These are phyloP conservation scores for Diplogelasinospora grovesii DNA, from an alignment of 495 filamentous ascomycete genomes.

Conservation along the genomic window DNA sequence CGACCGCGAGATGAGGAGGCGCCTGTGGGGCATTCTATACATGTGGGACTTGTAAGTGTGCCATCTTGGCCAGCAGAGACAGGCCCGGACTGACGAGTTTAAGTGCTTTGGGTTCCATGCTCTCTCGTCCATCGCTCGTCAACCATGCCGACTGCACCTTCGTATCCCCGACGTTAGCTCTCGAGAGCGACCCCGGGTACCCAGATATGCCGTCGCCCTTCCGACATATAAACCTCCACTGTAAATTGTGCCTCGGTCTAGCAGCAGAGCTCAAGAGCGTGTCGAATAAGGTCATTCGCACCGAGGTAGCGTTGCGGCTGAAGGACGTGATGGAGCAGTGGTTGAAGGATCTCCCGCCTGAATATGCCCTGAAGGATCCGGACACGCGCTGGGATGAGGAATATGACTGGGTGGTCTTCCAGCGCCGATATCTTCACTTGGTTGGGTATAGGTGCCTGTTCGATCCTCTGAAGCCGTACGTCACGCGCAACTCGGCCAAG, in stretches of 20 bases:
- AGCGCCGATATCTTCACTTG: slow-evolving; percentile 44
- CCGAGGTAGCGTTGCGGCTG: slow-evolving; percentile 15
- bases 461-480: slow-evolving; percentile 36
- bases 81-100: slow-evolving; percentile 1
- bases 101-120: slow-evolving; percentile 34
- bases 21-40: slow-evolving; percentile 38
- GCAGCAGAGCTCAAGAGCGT: slow-evolving; percentile 10
- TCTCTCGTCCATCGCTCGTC: slow-evolving; percentile 31
- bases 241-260: slow-evolving; percentile 26
- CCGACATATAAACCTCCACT: slow-evolving; percentile 35
- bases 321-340: slow-evolving; percentile 31
- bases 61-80: no score
- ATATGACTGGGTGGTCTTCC: slow-evolving; percentile 36
- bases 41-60: slow-evolving; percentile 34
- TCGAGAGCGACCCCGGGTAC: slow-evolving; percentile 28
- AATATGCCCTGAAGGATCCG: slow-evolving; percentile 32
- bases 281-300: background rate
- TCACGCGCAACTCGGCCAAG: slow-evolving; percentile 28
- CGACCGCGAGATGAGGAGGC: slow-evolving; percentile 37
- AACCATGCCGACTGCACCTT: slow-evolving; percentile 31
- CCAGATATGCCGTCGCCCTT: slow-evolving; percentile 36
- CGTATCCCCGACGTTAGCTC: slow-evolving; percentile 29
- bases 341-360: slow-evolving; percentile 34
- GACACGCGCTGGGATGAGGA: slow-evolving; percentile 41
- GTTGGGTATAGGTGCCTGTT: slow-evolving; percentile 42